These are phyloP conservation scores for Mariannaea elegans DNA, from an alignment of 2,329 filamentous ascomycete species.

Conservation along the genomic window DNA sequence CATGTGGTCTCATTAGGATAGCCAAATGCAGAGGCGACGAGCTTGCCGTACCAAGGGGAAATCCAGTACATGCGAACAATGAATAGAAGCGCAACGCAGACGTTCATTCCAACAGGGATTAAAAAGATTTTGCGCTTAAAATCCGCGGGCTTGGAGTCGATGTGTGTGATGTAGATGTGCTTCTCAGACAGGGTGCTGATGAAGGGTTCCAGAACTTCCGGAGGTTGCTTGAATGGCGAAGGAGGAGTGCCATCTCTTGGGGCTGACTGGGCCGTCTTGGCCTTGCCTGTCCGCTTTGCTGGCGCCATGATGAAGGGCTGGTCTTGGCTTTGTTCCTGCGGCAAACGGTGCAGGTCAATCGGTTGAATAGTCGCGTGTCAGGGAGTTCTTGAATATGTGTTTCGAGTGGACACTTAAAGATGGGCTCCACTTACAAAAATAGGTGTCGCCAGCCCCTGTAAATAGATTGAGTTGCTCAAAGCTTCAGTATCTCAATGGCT, in stretches of 20 bases:
- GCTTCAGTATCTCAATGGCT: neutral
- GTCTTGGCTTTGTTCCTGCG: neutral
- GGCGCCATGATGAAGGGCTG: constrained; percentile 42
- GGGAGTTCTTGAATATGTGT: constrained; percentile 23
- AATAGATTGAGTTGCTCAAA: neutral
- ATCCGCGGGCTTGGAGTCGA: constrained; percentile 74
- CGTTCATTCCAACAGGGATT: constrained; percentile 81
- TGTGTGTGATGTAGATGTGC: constrained; percentile 85
- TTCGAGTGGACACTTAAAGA: constrained; percentile 25
- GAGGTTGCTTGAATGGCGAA: constrained; percentile 73
- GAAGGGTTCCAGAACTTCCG: constrained; percentile 71
- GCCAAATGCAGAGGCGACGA: constrained; percentile 72
- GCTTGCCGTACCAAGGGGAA: constrained; percentile 75
- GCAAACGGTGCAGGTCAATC: constrained; percentile 3
- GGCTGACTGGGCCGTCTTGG: constrained; percentile 39
- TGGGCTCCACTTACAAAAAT: constrained; percentile 24
- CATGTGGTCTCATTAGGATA: constrained; percentile 73
- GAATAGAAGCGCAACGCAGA: constrained; percentile 71
- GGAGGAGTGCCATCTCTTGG: constrained; percentile 54
- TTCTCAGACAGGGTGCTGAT: constrained; percentile 70
- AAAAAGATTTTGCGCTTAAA: constrained; percentile 87
- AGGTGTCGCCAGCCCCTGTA: constrained; percentile 12
- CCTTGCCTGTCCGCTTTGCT: constrained; percentile 45
- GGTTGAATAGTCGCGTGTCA: constrained; percentile 13
- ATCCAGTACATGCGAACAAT: constrained; percentile 74